These are phyloP conservation scores for Bjerkandera adusta DNA, from an alignment of 1,284 basidiomycete species.

Conservation along the genomic window DNA sequence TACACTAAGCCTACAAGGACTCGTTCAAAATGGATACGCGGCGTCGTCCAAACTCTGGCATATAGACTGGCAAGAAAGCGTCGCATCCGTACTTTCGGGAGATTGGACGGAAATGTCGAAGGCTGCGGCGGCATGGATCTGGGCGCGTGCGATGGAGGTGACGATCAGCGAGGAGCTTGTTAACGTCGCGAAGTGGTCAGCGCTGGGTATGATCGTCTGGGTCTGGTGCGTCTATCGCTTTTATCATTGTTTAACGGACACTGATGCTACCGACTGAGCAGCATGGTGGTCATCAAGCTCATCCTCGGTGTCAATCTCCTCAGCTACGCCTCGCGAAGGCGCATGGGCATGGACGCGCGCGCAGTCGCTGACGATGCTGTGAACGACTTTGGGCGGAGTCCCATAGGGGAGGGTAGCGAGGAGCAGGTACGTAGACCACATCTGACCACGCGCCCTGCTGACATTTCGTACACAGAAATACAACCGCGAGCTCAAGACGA, in stretches of 20 bases:
- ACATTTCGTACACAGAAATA: slow-evolving; percentile 55
- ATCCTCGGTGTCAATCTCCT: slow-evolving; percentile 86
- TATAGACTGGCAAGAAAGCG: too few relatives aligned
- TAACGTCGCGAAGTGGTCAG: slow-evolving; percentile 61
- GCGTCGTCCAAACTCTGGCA: too few relatives aligned
- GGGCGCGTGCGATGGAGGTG: too few relatives aligned
- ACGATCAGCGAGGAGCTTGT: slow-evolving; percentile 45
- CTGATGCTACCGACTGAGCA: slow-evolving; percentile 28
- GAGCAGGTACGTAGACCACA: slow-evolving; percentile 57
- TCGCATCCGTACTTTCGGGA: too few relatives aligned
- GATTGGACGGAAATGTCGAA: too few relatives aligned
- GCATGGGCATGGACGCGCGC: slow-evolving; percentile 75
- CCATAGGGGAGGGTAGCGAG: slow-evolving; percentile 84
- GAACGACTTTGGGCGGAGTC: slow-evolving; percentile 83
- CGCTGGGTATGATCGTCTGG: slow-evolving; percentile 75
- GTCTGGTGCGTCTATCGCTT: slow-evolving; percentile 66
- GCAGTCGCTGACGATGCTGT: slow-evolving; percentile 67
- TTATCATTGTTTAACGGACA: not conserved
- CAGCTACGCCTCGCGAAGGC: slow-evolving; percentile 76
- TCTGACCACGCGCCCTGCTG: too few relatives aligned
- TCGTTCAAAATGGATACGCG: too few relatives aligned
- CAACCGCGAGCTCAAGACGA: slow-evolving; percentile 73
- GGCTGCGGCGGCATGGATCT: too few relatives aligned
- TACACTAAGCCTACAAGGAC: too few relatives aligned
- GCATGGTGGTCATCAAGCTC: slow-evolving; percentile 83